Conservation (phyloP, 257 asterid species). For the Osmanthus fragrans region DNA sequence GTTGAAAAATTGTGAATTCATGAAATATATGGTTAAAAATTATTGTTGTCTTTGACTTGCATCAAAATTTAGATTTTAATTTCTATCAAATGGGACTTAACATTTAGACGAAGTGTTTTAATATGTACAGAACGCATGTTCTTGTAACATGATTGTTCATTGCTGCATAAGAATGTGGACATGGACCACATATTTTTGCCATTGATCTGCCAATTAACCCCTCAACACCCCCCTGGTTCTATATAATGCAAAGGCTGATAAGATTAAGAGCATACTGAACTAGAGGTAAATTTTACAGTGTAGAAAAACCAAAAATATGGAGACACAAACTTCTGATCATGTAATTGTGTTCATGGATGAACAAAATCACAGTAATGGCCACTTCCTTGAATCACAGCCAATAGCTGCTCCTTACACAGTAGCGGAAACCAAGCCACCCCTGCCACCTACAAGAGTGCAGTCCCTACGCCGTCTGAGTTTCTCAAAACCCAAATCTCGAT, state of each 20-base stretch:
- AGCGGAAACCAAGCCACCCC: slow-evolving; percentile 22
- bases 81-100: too few relatives aligned
- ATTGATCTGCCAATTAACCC: slow-evolving; percentile 4
- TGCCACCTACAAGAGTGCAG: slow-evolving; percentile 20
- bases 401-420: not conserved
- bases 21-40: too few relatives aligned
- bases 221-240: slow-evolving; percentile 5
- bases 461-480: slow-evolving; percentile 47
- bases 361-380: slow-evolving; percentile 12
- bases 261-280: not conserved
- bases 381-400: slow-evolving; percentile 22
- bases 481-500: slow-evolving; percentile 62
- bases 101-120: too few relatives aligned
- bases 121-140: not conserved
- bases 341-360: slow-evolving; percentile 40
- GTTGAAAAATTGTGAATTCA: too few relatives aligned
- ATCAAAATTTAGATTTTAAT: too few relatives aligned
- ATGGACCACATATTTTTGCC: slow-evolving; percentile 4
- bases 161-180: not conserved
- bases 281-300: not conserved
- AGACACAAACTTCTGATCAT: slow-evolving; percentile 37
- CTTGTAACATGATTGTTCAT: not conserved
- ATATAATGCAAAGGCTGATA: not conserved
- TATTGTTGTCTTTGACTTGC: too few relatives aligned
- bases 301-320: slow-evolving; percentile 25